A percentile compares a stretch with the other conserved stretches of the same genome.
These are phyloP conservation scores for Ziziphus jujuba DNA, from an alignment of 306 rosid genomes.

Conservation along the genomic window DNA sequence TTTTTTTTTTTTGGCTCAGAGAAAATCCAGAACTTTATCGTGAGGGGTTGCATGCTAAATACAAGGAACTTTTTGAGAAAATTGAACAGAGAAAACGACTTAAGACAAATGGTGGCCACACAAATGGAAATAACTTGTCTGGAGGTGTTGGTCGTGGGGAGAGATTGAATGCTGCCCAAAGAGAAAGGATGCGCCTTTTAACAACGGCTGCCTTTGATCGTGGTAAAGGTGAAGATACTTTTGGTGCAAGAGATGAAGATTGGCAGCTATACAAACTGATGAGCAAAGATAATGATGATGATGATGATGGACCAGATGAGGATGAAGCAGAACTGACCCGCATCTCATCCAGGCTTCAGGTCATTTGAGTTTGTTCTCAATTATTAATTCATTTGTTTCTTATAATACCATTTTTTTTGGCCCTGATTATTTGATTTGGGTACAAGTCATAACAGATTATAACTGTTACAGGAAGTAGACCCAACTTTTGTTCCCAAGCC, in stretches of 20 bases:
- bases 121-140: conserved; percentile 61
- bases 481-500: conserved; percentile 75
- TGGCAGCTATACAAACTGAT: conserved; percentile 92
- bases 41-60: conserved; percentile 69
- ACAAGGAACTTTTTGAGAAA: conserved; percentile 74
- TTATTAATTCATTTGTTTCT: neutral
- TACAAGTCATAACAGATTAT: conserved; percentile 12
- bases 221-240: conserved; percentile 92
- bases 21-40: conserved; percentile 86
- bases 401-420: neutral
- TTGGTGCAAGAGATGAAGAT: conserved; percentile 91
- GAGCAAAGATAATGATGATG: conserved; percentile 75
- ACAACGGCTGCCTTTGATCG: conserved; percentile 97
- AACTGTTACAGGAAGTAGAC: conserved; percentile 68
- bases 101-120: conserved; percentile 57
- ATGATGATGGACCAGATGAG: conserved; percentile 72
- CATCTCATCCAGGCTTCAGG: conserved; percentile 81
- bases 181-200: conserved; percentile 98
- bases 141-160: conserved; percentile 92
- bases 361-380: conserved; percentile 26
- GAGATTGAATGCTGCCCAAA: conserved; percentile 88
- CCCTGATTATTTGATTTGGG: conserved; percentile 2
- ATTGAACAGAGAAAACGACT: conserved; percentile 70
- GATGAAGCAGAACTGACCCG: conserved; percentile 73
- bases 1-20: conserved; percentile 36